These are phyloP conservation scores for Lachnellula cervina DNA, from an alignment of 2,329 filamentous ascomycete genomes.

Conservation along the genomic window DNA sequence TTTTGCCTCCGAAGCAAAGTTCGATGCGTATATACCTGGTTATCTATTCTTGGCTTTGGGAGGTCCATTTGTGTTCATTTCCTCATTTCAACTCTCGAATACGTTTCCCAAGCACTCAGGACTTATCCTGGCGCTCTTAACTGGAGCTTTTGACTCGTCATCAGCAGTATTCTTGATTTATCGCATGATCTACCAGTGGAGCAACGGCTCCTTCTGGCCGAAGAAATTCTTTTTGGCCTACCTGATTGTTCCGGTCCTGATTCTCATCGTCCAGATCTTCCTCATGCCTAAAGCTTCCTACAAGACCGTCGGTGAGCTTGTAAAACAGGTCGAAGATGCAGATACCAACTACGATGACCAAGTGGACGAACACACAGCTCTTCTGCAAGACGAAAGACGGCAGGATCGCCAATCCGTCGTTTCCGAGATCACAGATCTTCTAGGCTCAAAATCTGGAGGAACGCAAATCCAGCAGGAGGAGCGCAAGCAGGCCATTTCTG, in stretches of 20 bases:
- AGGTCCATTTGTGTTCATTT: slow-evolving; percentile 77
- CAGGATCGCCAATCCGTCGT: slow-evolving; percentile 37
- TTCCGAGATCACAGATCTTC: slow-evolving; percentile 66
- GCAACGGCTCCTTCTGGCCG: slow-evolving; percentile 52
- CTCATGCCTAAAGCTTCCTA: slow-evolving; percentile 73
- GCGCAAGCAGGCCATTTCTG: slow-evolving; percentile 58
- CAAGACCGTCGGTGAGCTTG: slow-evolving; percentile 80
- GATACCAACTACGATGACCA: slow-evolving; percentile 46
- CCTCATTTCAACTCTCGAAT: slow-evolving; percentile 80
- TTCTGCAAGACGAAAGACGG: slow-evolving; percentile 43
- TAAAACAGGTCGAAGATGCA: slow-evolving; percentile 62
- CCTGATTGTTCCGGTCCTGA: slow-evolving; percentile 62
- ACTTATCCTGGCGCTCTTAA: slow-evolving; percentile 73
- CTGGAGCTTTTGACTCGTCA: slow-evolving; percentile 78
- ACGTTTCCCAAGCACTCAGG: slow-evolving; percentile 74
- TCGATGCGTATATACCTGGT: slow-evolving; percentile 71
- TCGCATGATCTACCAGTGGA: slow-evolving; percentile 62
- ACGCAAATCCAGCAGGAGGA: slow-evolving; percentile 64
- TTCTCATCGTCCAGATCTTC: slow-evolving; percentile 61
- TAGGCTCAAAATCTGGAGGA: slow-evolving; percentile 61
- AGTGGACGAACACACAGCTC: slow-evolving; percentile 43
- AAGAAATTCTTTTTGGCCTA: slow-evolving; percentile 69
- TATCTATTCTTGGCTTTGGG: slow-evolving; percentile 74
- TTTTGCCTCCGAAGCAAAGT: slow-evolving; percentile 56
- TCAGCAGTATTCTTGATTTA: slow-evolving; percentile 74